phyloP scores from a whole-genome alignment of 495 filamentous ascomycete species.

The Aspergillus egyptiacus region DNA sequence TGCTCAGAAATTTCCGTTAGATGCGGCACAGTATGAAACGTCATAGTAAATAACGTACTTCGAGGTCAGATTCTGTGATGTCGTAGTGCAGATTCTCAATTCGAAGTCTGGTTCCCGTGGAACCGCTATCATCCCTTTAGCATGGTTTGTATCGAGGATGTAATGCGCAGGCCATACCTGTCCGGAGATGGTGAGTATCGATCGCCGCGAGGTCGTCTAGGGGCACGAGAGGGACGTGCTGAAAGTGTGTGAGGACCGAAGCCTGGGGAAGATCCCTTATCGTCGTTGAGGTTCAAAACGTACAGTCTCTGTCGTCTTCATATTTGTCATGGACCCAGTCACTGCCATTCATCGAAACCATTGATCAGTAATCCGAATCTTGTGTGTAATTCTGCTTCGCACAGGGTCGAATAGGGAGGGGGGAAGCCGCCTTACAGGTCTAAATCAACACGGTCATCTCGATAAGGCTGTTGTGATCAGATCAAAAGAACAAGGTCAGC shows the following conservation, averaged over 20 bases:
- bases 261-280: neutral
- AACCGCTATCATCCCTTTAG: slow-evolving; percentile 22
- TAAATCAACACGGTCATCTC: slow-evolving; percentile 48
- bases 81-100: slow-evolving; percentile 95
- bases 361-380: slow-evolving; percentile 11
- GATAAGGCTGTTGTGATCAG: slow-evolving; percentile 49
- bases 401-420: neutral
- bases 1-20: slow-evolving; percentile 25
- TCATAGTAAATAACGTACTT: slow-evolving; percentile 48
- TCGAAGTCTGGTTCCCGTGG: slow-evolving; percentile 63
- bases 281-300: slow-evolving; percentile 25
- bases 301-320: slow-evolving; percentile 56
- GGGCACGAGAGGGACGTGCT: slow-evolving; percentile 39
- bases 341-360: slow-evolving; percentile 34
- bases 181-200: slow-evolving; percentile 45
- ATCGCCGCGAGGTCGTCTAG: slow-evolving; percentile 30
- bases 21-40: neutral
- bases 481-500: slow-evolving; percentile 51
- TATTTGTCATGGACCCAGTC: slow-evolving; percentile 92
- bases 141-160: slow-evolving; percentile 12
- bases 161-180: slow-evolving; percentile 35
- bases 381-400: neutral
- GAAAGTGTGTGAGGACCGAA: slow-evolving; percentile 12
- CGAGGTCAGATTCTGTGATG: slow-evolving; percentile 76
- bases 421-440: slow-evolving; percentile 47